Evolutionary conservation across 805 yeast species (phyloP).

Genomic region (Lipomyces mesembrius): DNA sequence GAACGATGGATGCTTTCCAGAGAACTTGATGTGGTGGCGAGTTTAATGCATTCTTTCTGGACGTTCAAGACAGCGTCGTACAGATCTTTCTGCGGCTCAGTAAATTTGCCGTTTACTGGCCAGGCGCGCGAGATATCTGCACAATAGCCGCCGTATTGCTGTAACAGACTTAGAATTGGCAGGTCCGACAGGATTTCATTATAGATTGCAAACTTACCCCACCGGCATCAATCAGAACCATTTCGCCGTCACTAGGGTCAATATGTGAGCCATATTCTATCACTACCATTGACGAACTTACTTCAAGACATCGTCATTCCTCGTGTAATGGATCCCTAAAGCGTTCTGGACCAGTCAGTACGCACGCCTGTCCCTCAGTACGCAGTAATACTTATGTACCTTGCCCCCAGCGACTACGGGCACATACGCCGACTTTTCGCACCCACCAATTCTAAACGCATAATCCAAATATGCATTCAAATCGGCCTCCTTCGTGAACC

Average conservation of each 20-base stretch:
- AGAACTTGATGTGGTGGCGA: conserved; percentile 63
- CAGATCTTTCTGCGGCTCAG: conserved; percentile 78
- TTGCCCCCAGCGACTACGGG: conserved; percentile 97
- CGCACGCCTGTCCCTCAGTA: background rate
- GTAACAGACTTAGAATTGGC: background rate
- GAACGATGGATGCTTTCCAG: conserved; percentile 75
- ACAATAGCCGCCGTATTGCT: conserved; percentile 84
- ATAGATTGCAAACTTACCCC: conserved; percentile 51
- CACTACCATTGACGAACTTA: background rate
- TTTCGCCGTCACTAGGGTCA: conserved; percentile 62
- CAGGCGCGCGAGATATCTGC: conserved; percentile 96
- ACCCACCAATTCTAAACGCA: conserved; percentile 82
- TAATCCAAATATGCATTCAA: conserved; percentile 81
- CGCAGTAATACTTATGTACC: conserved; percentile 14
- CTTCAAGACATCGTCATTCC: conserved; percentile 78
- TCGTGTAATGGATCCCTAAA: conserved; percentile 87
- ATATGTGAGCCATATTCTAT: background rate
- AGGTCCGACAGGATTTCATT: background rate
- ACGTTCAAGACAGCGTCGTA: conserved; percentile 88
- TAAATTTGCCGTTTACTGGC: conserved; percentile 82
- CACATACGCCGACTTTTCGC: conserved; percentile 85
- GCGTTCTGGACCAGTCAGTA: conserved; percentile 56
- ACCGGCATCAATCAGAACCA: conserved; percentile 93
- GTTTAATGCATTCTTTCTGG: conserved; percentile 73
- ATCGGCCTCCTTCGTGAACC: conserved; percentile 73